A percentile compares a stretch with the other conserved stretches of the same genome.
phyloP scores from a whole-genome alignment of 2,329 filamentous ascomycete genomes.

The Penicillium sp. region DNA sequence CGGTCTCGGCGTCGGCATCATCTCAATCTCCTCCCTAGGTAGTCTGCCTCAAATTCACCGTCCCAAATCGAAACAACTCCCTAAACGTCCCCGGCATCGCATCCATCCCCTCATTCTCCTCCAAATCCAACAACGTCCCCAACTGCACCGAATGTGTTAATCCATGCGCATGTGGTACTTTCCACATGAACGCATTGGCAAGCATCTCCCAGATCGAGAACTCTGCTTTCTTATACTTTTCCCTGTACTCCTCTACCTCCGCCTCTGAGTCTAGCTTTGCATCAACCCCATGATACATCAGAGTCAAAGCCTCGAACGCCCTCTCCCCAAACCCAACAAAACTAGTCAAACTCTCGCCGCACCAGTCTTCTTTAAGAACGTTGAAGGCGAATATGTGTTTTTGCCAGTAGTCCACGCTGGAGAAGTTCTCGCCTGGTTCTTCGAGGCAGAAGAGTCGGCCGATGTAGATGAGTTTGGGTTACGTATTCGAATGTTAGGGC shows the following conservation, averaged over 20 bases:
- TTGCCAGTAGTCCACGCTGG: neutral
- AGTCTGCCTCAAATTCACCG: neutral
- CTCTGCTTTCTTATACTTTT: neutral
- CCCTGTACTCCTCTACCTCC: neutral
- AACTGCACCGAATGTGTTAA: neutral
- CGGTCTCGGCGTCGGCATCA: neutral
- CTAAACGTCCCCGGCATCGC: neutral
- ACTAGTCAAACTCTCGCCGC: neutral
- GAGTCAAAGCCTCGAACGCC: neutral
- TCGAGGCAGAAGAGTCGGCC: neutral
- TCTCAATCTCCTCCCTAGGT: neutral
- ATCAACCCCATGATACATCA: neutral
- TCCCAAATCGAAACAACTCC: neutral
- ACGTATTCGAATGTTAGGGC: neutral
- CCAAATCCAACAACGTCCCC: neutral
- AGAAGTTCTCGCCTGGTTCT: neutral
- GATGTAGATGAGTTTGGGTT: neutral
- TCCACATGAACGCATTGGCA: neutral
- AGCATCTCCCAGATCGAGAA: neutral
- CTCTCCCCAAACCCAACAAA: neutral
- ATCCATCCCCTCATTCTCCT: neutral
- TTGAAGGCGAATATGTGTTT: neutral
- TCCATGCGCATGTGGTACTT: neutral
- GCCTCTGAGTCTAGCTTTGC: neutral
- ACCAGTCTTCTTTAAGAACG: neutral